Base-by-base conservation (phyloP, 148 eudicot species). In the Rhododendron griersonianum region DNA sequence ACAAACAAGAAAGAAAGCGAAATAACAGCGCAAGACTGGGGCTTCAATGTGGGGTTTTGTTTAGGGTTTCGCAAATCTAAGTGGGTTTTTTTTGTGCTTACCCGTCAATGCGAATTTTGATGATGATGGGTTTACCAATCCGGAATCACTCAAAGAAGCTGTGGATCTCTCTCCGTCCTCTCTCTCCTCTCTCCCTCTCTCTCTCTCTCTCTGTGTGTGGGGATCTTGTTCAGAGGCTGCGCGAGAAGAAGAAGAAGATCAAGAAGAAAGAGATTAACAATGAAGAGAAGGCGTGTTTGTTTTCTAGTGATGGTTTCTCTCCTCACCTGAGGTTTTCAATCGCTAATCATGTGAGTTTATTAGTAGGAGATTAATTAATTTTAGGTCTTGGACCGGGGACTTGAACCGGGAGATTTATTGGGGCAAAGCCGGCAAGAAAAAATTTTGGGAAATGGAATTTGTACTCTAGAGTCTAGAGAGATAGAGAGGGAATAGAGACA, bases 1-100 rank as follows among this genome's bases (percentile, higher is more conserved):
- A 41, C 80, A 44, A 67, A 44, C 81, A 59, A 44, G 21, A 80
- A 85, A 25, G 87, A 85, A 85, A 85, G 83, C 87, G 87, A 80
- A 80, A 79, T 53, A 67, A 48, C 87, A 65, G 67, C 87, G 78
- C 59, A 35, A 67, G 28, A 80, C 47, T 28, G 63, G 37, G 47
- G 9, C 78, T 63, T 79, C 65, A 85, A 45, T 85, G 83, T 61
- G 75, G 87, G 78, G 63, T 33, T 85, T 79, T 59, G 65, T 5
- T 55, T 48, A 69, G 69, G 67, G 25, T 84, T 55, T 48, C 59
- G 61, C 15, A 30, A 44, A 82, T 35, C 16, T 21, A 87, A 78
- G 21, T 3, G 88, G 86, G 0, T 2, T 67, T 11, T 25, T 87
- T 78, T 2, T 21, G 35, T 23, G 63, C 83, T 78, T 65, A 86